Base-by-base conservation (phyloP, 345 rosid species). In the Garcia nutans region DNA sequence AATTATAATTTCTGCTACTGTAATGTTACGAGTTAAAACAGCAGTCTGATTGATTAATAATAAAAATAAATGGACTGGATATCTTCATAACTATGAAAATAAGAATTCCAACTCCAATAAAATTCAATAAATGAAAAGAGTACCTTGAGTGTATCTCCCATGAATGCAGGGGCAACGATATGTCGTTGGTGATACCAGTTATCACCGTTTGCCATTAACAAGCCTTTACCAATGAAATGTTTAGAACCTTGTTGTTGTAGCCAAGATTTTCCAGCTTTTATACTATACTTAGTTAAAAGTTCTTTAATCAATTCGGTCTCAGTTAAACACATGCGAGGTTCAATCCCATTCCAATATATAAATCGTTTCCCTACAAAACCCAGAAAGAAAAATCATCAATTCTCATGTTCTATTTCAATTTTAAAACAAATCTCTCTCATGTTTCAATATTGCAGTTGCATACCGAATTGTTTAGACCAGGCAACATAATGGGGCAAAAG, bases 401-500 rank as follows among this genome's bases (percentile, higher is more conserved):
- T 3, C 9, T 11, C n/a, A 24, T 6, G 15, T 61, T 33, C 24
- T 10, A 65, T 12, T 8, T 0, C 0, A 12, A 23, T n/a, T n/a
- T n/a, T n/a, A n/a, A n/a, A n/a, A n/a, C n/a, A n/a, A n/a, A n/a
- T n/a, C n/a, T n/a, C n/a, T 3, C 9, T 11, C n/a, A 24, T 6
- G 15, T 61, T 47, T 0, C 13, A 47, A 47, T 47, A 2, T 11
- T 3, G 15, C 2, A 2, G 44, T 15, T 10, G 44, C 47, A 2
- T 85, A 93, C 99, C 99, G 31, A 83, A 96, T 80, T 83, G 89
- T 68, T 85, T 76, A 20, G 98, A 89, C 99, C 99, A 93, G 28
- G 83, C 69, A 77, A 85, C 89, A 33, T 86, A 93, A 84, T 96
- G 98, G 55, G 99, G 99, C 44, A 93, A 71, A 72, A 96, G 97